phyloP scores from a whole-genome alignment of 192 early-diverging fungal genomes.

The Gaertneriomyces sp. region DNA sequence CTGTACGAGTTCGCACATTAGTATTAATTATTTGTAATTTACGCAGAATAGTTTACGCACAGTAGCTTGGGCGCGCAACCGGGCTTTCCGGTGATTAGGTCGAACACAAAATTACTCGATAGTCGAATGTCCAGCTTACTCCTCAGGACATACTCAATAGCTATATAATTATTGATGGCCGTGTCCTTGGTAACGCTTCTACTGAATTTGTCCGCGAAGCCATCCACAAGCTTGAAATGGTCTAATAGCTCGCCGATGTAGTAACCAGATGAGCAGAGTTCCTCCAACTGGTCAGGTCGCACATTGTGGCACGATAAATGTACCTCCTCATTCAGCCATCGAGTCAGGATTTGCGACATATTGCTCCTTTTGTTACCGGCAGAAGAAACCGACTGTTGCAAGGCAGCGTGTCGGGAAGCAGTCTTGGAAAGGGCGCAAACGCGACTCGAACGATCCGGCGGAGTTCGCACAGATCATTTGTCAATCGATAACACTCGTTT shows the following conservation, averaged over 20 bases:
- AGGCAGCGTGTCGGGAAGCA: too few relatives aligned
- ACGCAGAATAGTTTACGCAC: constrained; percentile 10
- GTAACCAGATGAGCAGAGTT: constrained; percentile 35
- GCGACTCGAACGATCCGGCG: too few relatives aligned
- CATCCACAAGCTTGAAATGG: constrained; percentile 23
- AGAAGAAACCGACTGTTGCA: too few relatives aligned
- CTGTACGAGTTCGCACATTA: background rate
- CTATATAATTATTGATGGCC: constrained; percentile 43
- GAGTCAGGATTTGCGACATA: constrained; percentile 41
- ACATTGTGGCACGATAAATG: constrained; percentile 24
- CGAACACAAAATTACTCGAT: constrained; percentile 32
- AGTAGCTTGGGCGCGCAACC: constrained; percentile 43
- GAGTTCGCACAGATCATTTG: too few relatives aligned
- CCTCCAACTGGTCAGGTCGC: constrained; percentile 27
- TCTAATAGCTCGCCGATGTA: constrained; percentile 35
- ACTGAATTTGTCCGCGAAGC: background rate
- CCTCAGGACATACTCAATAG: constrained; percentile 38
- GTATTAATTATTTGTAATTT: background rate
- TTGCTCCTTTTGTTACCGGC: background rate
- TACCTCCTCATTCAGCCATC: constrained; percentile 39
- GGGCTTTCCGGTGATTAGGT: constrained; percentile 42
- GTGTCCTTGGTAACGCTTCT: constrained; percentile 30
- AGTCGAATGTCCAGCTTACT: constrained; percentile 46
- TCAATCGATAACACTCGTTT: too few relatives aligned
- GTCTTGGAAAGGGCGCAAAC: too few relatives aligned